Evolutionary conservation across 1,139 yeast species (phyloP).

Genomic region (Yamadazyma membranifaciens): DNA sequence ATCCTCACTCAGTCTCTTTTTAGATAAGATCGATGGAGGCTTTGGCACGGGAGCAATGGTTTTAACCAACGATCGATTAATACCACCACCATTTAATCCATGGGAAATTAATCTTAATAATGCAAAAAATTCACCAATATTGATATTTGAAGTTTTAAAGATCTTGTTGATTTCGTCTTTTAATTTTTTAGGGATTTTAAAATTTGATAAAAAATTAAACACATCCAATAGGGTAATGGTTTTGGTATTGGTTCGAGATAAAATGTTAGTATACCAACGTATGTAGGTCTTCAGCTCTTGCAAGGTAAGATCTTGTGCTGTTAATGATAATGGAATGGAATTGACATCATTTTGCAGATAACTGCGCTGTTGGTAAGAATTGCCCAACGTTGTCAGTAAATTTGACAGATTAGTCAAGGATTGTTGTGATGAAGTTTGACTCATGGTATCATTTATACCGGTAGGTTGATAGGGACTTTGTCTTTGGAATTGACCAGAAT

Average conservation of each 20-base stretch:
- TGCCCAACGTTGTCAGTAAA: too few species aligned
- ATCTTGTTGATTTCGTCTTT: slow-evolving; percentile 48
- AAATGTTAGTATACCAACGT: slow-evolving; percentile 74
- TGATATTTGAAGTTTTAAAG: slow-evolving; percentile 51
- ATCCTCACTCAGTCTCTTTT: slow-evolving; percentile 49
- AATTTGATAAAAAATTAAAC: slow-evolving; percentile 60
- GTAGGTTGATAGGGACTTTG: background rate
- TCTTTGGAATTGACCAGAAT: background rate
- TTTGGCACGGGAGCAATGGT: slow-evolving; percentile 59
- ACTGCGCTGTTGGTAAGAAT: slow-evolving; percentile 1
- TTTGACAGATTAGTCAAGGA: too few species aligned
- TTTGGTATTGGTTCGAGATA: slow-evolving; percentile 54
- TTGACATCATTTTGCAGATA: slow-evolving; percentile 7
- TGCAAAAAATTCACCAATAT: slow-evolving; percentile 77
- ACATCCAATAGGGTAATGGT: slow-evolving; percentile 62
- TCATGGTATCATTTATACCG: too few species aligned
- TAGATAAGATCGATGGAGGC: slow-evolving; percentile 66
- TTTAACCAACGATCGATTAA: slow-evolving; percentile 50
- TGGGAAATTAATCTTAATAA: slow-evolving; percentile 64
- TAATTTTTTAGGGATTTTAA: slow-evolving; percentile 44
- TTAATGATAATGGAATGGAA: slow-evolving; percentile 57
- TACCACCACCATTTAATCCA: slow-evolving; percentile 44
- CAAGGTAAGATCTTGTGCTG: slow-evolving; percentile 57
- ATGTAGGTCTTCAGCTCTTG: slow-evolving; percentile 71
- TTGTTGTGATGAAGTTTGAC: too few species aligned